These are phyloP conservation scores for Pyrus bretschneideri DNA, from an alignment of 306 rosid genomes.

Conservation along the genomic window DNA sequence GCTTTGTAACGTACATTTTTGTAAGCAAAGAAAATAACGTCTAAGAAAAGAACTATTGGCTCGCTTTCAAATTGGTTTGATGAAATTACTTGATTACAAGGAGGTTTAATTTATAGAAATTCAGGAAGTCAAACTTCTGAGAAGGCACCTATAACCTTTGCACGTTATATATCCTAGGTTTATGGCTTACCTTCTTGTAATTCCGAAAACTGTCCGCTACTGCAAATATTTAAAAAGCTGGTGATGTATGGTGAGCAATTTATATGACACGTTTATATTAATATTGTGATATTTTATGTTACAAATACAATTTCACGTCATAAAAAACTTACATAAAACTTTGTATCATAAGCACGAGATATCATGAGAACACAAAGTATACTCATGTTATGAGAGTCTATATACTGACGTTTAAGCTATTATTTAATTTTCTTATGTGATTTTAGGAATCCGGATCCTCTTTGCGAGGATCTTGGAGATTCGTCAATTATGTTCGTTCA, in stretches of 20 bases:
- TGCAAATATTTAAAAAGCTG: background rate
- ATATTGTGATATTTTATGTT: fast-evolving
- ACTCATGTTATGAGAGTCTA: too few relatives aligned
- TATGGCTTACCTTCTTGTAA: background rate
- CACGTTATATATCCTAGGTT: background rate
- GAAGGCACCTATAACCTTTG: too few relatives aligned
- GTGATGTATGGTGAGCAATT: fast-evolving
- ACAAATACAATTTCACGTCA: fast-evolving
- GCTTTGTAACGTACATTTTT: constrained; percentile 60
- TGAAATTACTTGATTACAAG: background rate
- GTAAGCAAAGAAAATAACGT: background rate
- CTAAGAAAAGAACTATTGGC: background rate
- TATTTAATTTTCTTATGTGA: too few relatives aligned
- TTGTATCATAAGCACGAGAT: too few relatives aligned
- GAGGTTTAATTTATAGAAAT: background rate
- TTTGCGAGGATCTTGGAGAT: too few relatives aligned
- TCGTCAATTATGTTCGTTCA: too few relatives aligned
- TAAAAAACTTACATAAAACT: too few relatives aligned
- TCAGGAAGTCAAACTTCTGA: background rate
- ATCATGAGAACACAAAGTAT: too few relatives aligned
- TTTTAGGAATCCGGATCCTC: too few relatives aligned
- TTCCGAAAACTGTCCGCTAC: too few relatives aligned
- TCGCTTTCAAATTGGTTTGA: background rate
- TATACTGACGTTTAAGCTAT: too few relatives aligned
- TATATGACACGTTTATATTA: fast-evolving